These are phyloP conservation scores for Wickerhamomyces bovis DNA, from an alignment of 805 yeast genomes.

Conservation along the genomic window DNA sequence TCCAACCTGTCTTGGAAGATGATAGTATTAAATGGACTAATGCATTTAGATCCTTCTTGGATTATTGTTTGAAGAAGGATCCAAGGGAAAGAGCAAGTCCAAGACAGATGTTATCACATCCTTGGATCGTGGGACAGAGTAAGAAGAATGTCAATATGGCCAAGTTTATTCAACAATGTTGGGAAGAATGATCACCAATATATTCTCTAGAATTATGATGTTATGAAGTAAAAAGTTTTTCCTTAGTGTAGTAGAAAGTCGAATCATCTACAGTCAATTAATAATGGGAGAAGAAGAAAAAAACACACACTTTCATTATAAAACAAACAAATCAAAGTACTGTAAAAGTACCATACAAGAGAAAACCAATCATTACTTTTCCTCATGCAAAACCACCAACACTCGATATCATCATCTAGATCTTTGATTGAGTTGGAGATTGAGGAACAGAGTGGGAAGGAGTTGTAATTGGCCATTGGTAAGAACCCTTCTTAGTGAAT, in stretches of 20 bases:
- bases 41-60: slow-evolving; percentile 76
- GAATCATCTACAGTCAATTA: too few species aligned
- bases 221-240: neutral
- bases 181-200: slow-evolving; percentile 14
- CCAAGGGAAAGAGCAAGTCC: slow-evolving; percentile 84
- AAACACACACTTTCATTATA: neutral
- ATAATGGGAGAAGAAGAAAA: too few species aligned
- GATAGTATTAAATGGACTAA: slow-evolving; percentile 77
- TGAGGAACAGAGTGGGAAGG: slow-evolving; percentile 20
- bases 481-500: slow-evolving; percentile 55
- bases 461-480: slow-evolving; percentile 88
- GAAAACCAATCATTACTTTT: neutral
- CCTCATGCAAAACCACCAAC: neutral
- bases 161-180: slow-evolving; percentile 58
- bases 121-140: slow-evolving; percentile 83
- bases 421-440: neutral
- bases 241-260: too few species aligned
- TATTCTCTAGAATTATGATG: neutral
- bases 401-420: neutral
- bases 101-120: slow-evolving; percentile 86
- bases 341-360: neutral
- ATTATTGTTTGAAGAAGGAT: slow-evolving; percentile 75
- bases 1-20: slow-evolving; percentile 74
- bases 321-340: neutral
- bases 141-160: slow-evolving; percentile 76